These are phyloP conservation scores for Globisporangium polare DNA, from an alignment of 352 stramenopile genomes.

Conservation along the genomic window DNA sequence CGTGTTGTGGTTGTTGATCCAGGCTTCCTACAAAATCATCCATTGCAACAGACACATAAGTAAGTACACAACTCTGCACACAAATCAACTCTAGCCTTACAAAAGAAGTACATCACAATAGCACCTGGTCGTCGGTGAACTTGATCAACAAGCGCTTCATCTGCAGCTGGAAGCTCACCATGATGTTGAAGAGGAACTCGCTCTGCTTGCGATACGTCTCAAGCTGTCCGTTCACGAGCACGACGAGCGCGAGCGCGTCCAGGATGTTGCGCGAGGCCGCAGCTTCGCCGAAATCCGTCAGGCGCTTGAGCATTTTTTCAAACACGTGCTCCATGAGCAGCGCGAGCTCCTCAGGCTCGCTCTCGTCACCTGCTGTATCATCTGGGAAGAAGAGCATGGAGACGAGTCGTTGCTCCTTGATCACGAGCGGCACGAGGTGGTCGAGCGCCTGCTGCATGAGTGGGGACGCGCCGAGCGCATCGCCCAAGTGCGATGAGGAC, in stretches of 20 bases:
- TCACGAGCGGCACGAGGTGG: slow-evolving; percentile 54
- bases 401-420: slow-evolving; percentile 44
- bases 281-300: slow-evolving; percentile 68
- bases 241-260: slow-evolving; percentile 57
- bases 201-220: slow-evolving; percentile 41
- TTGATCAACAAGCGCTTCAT: slow-evolving; percentile 78
- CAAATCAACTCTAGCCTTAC: too few relatives aligned
- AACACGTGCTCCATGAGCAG: slow-evolving; percentile 64
- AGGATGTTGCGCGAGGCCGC: slow-evolving; percentile 55
- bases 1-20: slow-evolving; percentile 59
- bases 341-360: slow-evolving; percentile 42
- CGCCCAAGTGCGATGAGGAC: slow-evolving; percentile 50
- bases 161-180: slow-evolving; percentile 75
- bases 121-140: slow-evolving; percentile 68
- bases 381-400: slow-evolving; percentile 43
- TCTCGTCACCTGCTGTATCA: slow-evolving; percentile 2
- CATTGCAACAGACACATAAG: too few relatives aligned
- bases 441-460: slow-evolving; percentile 68
- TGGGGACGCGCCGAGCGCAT: slow-evolving; percentile 48
- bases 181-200: slow-evolving; percentile 62
- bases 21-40: slow-evolving; percentile 33
- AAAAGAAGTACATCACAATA: background rate
- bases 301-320: slow-evolving; percentile 67
- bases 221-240: slow-evolving; percentile 43
- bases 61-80: background rate